A percentile compares a stretch with the other conserved stretches of the same genome.
phyloP scores from a whole-genome alignment of 108 stramenopile species.

The Nitzschia inconspicua region DNA sequence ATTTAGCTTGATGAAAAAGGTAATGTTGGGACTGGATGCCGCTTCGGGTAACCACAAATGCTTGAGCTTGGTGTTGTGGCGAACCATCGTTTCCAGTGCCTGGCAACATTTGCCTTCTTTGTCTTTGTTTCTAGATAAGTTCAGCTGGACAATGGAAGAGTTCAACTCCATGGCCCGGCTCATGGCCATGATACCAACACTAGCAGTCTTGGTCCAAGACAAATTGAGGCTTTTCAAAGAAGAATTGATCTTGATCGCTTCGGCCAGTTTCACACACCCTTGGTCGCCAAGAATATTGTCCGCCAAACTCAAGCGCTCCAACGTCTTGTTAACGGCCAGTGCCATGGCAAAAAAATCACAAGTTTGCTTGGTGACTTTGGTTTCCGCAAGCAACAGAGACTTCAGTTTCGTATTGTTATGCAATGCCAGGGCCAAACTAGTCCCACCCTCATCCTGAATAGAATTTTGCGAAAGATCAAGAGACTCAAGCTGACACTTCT shows the following conservation, averaged over 20 bases:
- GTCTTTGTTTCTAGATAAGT: neutral
- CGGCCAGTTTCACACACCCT: constrained; percentile 29
- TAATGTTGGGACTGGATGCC: neutral
- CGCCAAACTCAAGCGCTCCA: constrained; percentile 18
- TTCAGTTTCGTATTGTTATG: constrained; percentile 13
- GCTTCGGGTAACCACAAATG: constrained; percentile 17
- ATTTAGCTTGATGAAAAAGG: constrained; percentile 2
- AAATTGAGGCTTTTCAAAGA: constrained; percentile 34
- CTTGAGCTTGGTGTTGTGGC: constrained; percentile 7
- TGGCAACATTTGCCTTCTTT: neutral
- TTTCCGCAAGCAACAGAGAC: constrained; percentile 33
- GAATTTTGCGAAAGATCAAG: constrained; percentile 2
- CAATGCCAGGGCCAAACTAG: constrained; percentile 19
- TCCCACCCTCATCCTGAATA: constrained; percentile 5
- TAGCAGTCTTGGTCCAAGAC: constrained; percentile 22
- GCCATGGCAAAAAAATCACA: constrained; percentile 1
- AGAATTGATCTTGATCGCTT: constrained; percentile 5
- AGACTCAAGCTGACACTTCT: too few relatives aligned
- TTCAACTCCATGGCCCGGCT: constrained; percentile 13
- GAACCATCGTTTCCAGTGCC: constrained; percentile 3
- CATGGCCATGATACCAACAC: constrained; percentile 15
- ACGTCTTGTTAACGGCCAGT: neutral
- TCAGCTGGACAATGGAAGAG: neutral
- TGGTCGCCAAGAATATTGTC: constrained; percentile 22
- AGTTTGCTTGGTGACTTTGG: constrained; percentile 1